These are phyloP conservation scores for Actinomucor elegans DNA, from an alignment of 371 early-diverging fungal genomes.

Conservation along the genomic window DNA sequence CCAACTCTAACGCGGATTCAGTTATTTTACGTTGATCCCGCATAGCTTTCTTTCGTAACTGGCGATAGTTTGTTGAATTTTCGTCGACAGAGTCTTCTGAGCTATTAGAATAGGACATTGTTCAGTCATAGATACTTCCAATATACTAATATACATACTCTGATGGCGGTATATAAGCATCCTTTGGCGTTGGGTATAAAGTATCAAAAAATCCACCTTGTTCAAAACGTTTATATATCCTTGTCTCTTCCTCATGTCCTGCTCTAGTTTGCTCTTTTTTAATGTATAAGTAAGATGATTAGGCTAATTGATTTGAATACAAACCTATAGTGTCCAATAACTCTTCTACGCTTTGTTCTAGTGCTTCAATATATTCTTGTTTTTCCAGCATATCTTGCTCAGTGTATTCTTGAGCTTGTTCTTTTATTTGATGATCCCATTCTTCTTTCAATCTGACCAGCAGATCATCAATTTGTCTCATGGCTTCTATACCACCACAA, in stretches of 20 bases:
- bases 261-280: slow-evolving; percentile 15
- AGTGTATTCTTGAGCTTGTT: slow-evolving; percentile 20
- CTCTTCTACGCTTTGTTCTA: slow-evolving; percentile 29
- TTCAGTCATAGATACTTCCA: too few relatives aligned
- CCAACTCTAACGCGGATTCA: slow-evolving; percentile 37
- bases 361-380: slow-evolving; percentile 17
- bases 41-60: slow-evolving; percentile 16
- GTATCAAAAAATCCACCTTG: slow-evolving; percentile 47
- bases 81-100: slow-evolving; percentile 35
- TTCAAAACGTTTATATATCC: slow-evolving; percentile 36
- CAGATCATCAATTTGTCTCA: slow-evolving; percentile 30
- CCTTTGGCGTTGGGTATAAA: slow-evolving; percentile 13
- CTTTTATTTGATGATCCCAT: slow-evolving; percentile 34
- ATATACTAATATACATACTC: slow-evolving; percentile 42
- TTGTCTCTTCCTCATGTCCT: slow-evolving; percentile 31
- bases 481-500: slow-evolving; percentile 31
- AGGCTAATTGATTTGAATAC: too few relatives aligned
- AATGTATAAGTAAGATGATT: too few relatives aligned
- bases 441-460: slow-evolving; percentile 39
- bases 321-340: slow-evolving; percentile 24
- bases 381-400: slow-evolving; percentile 37
- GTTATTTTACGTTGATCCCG: slow-evolving; percentile 31
- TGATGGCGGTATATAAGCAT: slow-evolving; percentile 15
- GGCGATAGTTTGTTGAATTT: background rate
- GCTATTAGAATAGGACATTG: slow-evolving; percentile 5